Percentiles rank a stretch among this genome's conserved stretches.
Evolutionary conservation across 2,329 filamentous ascomycete genomes (phyloP).

Genomic region (Penicillium sp.): DNA sequence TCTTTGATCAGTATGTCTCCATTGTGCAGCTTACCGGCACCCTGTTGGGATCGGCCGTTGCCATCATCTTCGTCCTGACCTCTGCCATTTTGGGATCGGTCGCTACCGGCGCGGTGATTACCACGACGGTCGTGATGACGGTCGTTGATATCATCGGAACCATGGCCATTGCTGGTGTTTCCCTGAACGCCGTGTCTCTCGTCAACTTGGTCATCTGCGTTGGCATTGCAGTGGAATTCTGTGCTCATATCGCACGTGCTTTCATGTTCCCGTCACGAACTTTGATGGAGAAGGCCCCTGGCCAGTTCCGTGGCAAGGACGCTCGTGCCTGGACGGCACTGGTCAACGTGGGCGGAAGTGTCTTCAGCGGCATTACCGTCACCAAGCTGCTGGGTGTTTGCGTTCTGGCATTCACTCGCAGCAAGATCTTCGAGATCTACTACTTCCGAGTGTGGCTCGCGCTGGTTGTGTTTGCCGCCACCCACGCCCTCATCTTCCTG

Average conservation of each 20-base stretch:
- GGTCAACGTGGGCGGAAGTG: conserved; percentile 89
- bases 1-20: conserved; percentile 93
- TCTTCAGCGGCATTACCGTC: conserved; percentile 93
- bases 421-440: conserved; percentile 99
- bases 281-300: conserved; percentile 77
- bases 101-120: conserved; percentile 76
- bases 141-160: conserved; percentile 91
- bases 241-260: conserved; percentile 90
- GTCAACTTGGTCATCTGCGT: conserved; percentile 98
- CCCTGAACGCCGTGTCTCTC: conserved; percentile 88
- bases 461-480: conserved; percentile 82
- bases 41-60: conserved; percentile 78
- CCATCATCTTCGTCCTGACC: conserved; percentile 79
- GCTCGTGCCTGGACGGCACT: conserved; percentile 88
- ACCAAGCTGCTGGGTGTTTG: conserved; percentile 91
- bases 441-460: conserved; percentile 97
- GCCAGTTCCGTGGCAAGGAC: conserved; percentile 75
- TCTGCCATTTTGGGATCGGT: conserved; percentile 79
- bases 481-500: conserved; percentile 86
- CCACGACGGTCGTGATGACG: conserved; percentile 86
- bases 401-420: conserved; percentile 89
- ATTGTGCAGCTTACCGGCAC: conserved; percentile 78
- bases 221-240: conserved; percentile 95
- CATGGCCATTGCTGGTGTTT: conserved; percentile 86
- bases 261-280: conserved; percentile 88